A percentile compares a stretch with the other conserved stretches of the same genome.
Evolutionary conservation across 495 filamentous ascomycete species (phyloP).

Genomic region (Hyphodiscus hymeniophilus): DNA sequence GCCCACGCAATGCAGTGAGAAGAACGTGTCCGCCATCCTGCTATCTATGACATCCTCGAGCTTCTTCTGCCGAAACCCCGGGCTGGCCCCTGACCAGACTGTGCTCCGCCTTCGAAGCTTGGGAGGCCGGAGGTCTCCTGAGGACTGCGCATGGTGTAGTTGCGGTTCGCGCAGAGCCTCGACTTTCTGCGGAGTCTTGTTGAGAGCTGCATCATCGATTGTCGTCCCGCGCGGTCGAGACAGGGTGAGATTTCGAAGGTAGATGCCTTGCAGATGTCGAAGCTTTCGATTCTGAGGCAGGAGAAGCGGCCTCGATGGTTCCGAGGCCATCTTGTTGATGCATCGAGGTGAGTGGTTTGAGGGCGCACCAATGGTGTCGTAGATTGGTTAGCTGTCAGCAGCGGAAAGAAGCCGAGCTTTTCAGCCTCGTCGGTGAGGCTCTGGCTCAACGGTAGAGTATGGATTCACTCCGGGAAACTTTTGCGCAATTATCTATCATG

Average conservation of each 20-base stretch:
- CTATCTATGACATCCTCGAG: conserved; percentile 63
- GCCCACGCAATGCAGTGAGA: conserved; percentile 66
- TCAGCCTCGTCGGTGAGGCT: conserved; percentile 14
- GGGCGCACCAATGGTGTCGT: too few relatives aligned
- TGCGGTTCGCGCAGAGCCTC: conserved; percentile 46
- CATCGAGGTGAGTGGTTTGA: neutral
- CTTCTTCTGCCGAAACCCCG: conserved; percentile 61
- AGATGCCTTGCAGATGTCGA: conserved; percentile 80
- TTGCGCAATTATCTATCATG: too few relatives aligned
- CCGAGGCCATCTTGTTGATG: conserved; percentile 20
- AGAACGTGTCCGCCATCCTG: conserved; percentile 82
- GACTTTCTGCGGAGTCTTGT: conserved; percentile 63
- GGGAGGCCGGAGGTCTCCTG: conserved; percentile 48
- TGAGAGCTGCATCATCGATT: conserved; percentile 77
- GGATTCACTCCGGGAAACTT: too few relatives aligned
- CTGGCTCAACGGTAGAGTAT: too few relatives aligned
- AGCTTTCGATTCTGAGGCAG: conserved; percentile 75
- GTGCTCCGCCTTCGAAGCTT: conserved; percentile 57
- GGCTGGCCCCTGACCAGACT: conserved; percentile 59
- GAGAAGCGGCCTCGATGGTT: conserved; percentile 34
- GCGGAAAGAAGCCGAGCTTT: neutral
- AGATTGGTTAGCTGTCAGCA: conserved; percentile 5
- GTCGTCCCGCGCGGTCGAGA: conserved; percentile 58
- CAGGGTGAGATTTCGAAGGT: conserved; percentile 76
- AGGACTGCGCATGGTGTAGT: conserved; percentile 62